Evolutionary conservation across 495 filamentous ascomycete genomes (phyloP).

Genomic region (Hyaloscypha finlandica): DNA sequence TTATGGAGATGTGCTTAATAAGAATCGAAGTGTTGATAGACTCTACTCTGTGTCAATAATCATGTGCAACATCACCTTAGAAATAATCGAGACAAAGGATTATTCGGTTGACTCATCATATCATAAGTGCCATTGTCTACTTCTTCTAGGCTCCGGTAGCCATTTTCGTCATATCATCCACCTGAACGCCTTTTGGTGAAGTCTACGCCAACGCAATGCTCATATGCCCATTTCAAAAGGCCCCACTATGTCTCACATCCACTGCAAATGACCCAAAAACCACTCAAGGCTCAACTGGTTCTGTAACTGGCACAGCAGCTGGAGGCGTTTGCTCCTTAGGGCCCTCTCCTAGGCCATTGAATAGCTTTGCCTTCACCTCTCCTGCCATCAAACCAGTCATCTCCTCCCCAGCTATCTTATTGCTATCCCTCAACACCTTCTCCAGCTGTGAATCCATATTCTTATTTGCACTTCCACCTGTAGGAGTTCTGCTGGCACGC

Average conservation of each 20-base stretch:
- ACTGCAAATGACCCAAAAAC: neutral
- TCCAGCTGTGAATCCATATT: slow-evolving; percentile 64
- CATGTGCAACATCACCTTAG: neutral
- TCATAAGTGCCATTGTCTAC: neutral
- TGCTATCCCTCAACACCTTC: slow-evolving; percentile 76
- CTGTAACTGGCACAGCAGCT: neutral
- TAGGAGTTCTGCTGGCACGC: slow-evolving; percentile 32
- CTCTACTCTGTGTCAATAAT: neutral
- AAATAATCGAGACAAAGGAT: neutral
- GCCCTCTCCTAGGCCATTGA: slow-evolving; percentile 61
- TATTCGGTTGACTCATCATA: neutral
- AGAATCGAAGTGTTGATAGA: neutral
- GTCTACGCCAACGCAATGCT: slow-evolving; percentile 11
- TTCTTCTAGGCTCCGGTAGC: neutral
- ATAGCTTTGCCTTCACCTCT: slow-evolving; percentile 83
- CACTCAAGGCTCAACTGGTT: slow-evolving; percentile 6
- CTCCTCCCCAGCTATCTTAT: slow-evolving; percentile 85
- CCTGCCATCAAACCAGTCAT: slow-evolving; percentile 78
- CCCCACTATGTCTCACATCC: neutral
- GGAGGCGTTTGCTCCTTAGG: neutral
- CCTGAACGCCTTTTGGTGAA: slow-evolving; percentile 7
- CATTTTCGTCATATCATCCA: neutral
- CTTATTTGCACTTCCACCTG: slow-evolving; percentile 18
- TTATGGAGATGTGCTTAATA: neutral
- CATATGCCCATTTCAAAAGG: neutral